Evolutionary conservation across 2,329 filamentous ascomycete species (phyloP).

Genomic region (Cordyceps tenuipes): DNA sequence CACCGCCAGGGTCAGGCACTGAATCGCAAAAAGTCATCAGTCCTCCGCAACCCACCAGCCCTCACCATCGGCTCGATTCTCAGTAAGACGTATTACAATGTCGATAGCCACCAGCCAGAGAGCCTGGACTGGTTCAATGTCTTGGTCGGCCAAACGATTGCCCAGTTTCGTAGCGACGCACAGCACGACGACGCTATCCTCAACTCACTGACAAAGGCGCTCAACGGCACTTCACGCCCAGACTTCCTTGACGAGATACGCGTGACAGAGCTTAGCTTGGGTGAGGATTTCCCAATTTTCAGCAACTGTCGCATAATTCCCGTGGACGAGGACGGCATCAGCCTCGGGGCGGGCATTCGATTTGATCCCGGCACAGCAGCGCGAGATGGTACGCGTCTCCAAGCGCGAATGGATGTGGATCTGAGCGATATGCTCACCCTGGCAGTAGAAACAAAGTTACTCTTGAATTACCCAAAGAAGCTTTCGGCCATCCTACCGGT

Average conservation of each 20-base stretch:
- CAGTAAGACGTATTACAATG: conserved; percentile 95
- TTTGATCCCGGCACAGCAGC: conserved; percentile 45
- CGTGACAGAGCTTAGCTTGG: conserved; percentile 86
- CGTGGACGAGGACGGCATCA: conserved; percentile 69
- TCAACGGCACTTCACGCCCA: conserved; percentile 81
- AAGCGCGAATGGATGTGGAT: conserved; percentile 95
- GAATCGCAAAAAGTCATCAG: conserved; percentile 60
- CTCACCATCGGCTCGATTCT: conserved; percentile 91
- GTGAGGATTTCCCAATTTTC: conserved; percentile 97
- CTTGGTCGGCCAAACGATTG: conserved; percentile 89
- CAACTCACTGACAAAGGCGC: conserved; percentile 69
- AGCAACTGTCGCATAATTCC: conserved; percentile 96
- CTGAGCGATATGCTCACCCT: conserved; percentile 92
- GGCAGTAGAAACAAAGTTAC: conserved; percentile 85
- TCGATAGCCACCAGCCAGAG: conserved; percentile 90
- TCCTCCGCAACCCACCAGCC: conserved; percentile 62
- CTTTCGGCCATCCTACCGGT: conserved; percentile 85
- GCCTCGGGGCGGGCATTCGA: conserved; percentile 41
- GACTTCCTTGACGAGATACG: conserved; percentile 90
- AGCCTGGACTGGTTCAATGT: conserved; percentile 99
- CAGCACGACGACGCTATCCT: conserved; percentile 87
- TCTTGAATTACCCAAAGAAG: conserved; percentile 90
- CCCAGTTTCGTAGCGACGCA: conserved; percentile 87
- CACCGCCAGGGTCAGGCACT: conserved; percentile 34
- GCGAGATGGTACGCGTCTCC: conserved; percentile 64